Conservation (phyloP, 164 flowering plant genomes). For the Liriodendron chinense region DNA sequence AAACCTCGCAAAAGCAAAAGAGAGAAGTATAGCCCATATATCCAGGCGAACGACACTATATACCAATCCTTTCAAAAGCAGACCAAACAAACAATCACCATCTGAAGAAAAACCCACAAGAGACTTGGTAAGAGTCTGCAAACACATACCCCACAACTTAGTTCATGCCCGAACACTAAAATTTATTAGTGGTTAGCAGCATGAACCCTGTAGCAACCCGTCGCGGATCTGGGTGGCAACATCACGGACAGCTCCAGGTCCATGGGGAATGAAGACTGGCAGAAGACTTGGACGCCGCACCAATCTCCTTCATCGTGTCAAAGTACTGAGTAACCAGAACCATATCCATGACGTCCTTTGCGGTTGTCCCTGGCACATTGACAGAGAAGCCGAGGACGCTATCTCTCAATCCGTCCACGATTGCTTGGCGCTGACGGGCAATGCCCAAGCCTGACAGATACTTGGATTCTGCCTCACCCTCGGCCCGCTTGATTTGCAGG, state of each 20-base stretch:
- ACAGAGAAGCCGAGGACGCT: conserved; percentile 77
- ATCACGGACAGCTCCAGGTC: conserved; percentile 80
- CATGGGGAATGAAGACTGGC: conserved; percentile 87
- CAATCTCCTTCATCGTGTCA: conserved; percentile 86
- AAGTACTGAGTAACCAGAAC: conserved; percentile 78
- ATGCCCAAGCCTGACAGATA: conserved; percentile 55
- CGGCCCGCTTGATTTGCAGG: conserved; percentile 52
- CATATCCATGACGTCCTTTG: conserved; percentile 93
- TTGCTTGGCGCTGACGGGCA: conserved; percentile 71
- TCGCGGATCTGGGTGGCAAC: conserved; percentile 68
- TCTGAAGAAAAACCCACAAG: neutral
- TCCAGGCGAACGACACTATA: neutral
- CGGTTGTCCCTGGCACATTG: conserved; percentile 71
- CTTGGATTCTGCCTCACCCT: conserved; percentile 61
- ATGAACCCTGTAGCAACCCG: conserved; percentile 66
- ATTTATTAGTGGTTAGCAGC: neutral
- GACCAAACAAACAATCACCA: neutral
- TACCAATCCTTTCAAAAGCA: neutral
- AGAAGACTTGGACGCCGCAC: conserved; percentile 74
- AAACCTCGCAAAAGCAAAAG: neutral
- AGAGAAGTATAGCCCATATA: no score
- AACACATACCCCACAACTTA: neutral
- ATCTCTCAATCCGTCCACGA: conserved; percentile 84
- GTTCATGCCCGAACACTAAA: neutral
- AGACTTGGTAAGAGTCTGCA: neutral